Base-by-base conservation (phyloP, 441 rosid genomes). In the Hura crepitans region DNA sequence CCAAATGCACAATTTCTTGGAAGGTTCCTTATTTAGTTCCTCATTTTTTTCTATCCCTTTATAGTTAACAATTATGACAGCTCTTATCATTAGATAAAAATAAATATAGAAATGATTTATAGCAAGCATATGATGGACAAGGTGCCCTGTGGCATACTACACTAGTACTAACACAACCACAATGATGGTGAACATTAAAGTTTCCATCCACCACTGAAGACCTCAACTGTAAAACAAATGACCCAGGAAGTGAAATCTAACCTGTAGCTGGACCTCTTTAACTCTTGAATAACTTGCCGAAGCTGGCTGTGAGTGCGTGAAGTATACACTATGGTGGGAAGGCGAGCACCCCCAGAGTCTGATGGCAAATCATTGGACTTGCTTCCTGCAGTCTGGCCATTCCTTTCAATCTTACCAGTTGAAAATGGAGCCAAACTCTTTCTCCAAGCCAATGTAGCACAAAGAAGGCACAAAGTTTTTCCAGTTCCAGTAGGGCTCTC, bases 401-500 rank as follows among this genome's bases (percentile, higher is more conserved):
- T 77, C 70, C 58, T 80, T 65, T 80, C 78, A 72, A 68, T 73
- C 78, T 80, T 80, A 70, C 86, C 86, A 62, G 85, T 89, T 0
- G 87, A 82, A 85, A 92, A 95, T 50, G 69, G 73, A 62, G 93
- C 99, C 75, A 92, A 73, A 81, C 89, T 92, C 82, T 85, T 92
- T 83, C 99, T 87, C 99, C 99, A 95, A 13, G 93, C 96, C 86
- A 95, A 78, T 62, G 99, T 87, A 64, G 98, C 96, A 81, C 99
- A 95, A 22, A 92, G 96, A 75, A 95, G 94, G 80, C 97, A 92
- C 49, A 90, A 72, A 13, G 99, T 95, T 81, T 95, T 95, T 65
- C 99, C 97, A 2, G 99, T 95, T 75, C 98, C 99, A 58, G 99
- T 92, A 23, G 98, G 99, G 79, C 98, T 95, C 82, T 95, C 99